phyloP scores from a whole-genome alignment of 352 stramenopile genomes.

The Elongisporangium undulatum region DNA sequence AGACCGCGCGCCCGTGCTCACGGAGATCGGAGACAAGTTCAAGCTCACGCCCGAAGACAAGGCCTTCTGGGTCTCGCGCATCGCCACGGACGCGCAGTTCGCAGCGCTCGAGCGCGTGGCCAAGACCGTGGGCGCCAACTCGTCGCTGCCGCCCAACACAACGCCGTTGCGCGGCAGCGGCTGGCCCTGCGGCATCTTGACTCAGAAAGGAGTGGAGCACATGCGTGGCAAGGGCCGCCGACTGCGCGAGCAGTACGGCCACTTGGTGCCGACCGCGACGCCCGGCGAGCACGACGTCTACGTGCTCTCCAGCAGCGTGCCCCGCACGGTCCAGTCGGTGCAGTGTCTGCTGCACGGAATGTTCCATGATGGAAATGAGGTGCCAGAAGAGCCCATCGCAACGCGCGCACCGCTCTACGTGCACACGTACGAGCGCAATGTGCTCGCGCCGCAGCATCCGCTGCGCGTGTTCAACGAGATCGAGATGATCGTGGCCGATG shows the following conservation, averaged over 20 bases:
- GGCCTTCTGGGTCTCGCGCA: conserved; percentile 52
- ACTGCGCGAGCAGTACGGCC: conserved; percentile 41
- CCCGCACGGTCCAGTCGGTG: conserved; percentile 71
- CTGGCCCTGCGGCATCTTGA: conserved; percentile 58
- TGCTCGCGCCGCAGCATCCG: conserved; percentile 52
- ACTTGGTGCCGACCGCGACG: conserved; percentile 16
- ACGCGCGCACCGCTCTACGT: conserved; percentile 37
- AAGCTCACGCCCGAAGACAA: conserved; percentile 45
- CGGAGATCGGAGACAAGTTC: conserved; percentile 46
- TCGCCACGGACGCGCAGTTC: conserved; percentile 54
- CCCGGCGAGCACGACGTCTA: conserved; percentile 46
- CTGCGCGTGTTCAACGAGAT: conserved; percentile 73
- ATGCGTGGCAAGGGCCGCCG: conserved; percentile 60
- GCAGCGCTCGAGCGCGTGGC: conserved; percentile 35
- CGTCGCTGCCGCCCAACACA: conserved; percentile 36
- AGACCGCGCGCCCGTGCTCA: conserved; percentile 72
- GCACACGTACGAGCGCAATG: conserved; percentile 61
- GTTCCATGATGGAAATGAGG: conserved; percentile 36
- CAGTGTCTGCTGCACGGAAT: conserved; percentile 71
- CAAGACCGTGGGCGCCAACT: conserved; percentile 40
- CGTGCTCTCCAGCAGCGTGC: conserved; percentile 73
- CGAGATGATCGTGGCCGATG: conserved; percentile 52
- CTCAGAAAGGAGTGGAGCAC: conserved; percentile 58
- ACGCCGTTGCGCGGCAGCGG: conserved; percentile 26
- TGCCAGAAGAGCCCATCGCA: conserved; percentile 1